Percentiles rank a stretch among this genome's conserved stretches.
phyloP scores from a whole-genome alignment of 2,329 filamentous ascomycete species.

The Septoria linicola region DNA sequence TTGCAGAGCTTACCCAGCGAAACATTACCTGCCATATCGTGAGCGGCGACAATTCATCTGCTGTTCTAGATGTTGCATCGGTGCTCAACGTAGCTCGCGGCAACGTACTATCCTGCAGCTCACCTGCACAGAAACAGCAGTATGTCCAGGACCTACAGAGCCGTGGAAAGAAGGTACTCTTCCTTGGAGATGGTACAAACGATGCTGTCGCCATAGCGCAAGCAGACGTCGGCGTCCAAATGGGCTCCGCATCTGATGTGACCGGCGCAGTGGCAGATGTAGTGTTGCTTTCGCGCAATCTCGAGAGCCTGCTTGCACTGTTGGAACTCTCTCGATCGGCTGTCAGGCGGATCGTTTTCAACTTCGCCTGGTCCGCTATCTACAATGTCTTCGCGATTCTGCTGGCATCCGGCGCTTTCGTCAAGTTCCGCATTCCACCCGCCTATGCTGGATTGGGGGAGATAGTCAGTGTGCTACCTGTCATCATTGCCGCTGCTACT shows the following conservation, averaged over 20 bases:
- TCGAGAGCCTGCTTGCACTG: conserved; percentile 58
- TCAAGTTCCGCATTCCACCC: conserved; percentile 56
- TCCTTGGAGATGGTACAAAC: conserved; percentile 77
- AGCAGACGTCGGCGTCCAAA: conserved; percentile 69
- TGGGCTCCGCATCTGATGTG: conserved; percentile 63
- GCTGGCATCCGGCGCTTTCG: conserved; percentile 65
- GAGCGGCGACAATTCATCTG: conserved; percentile 55
- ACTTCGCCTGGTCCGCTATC: conserved; percentile 67
- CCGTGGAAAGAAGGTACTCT: conserved; percentile 54
- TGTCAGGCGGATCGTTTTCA: conserved; percentile 53
- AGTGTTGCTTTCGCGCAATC: conserved; percentile 55
- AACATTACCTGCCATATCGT: conserved; percentile 56
- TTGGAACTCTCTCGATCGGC: conserved; percentile 54
- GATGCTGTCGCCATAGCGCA: conserved; percentile 71
- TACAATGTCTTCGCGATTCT: conserved; percentile 71
- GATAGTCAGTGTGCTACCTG: conserved; percentile 70
- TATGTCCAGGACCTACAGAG: conserved; percentile 46
- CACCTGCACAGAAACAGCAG: conserved; percentile 55
- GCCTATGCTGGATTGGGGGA: conserved; percentile 69
- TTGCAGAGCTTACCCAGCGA: conserved; percentile 51
- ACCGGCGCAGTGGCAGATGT: conserved; percentile 67
- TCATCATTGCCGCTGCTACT: conserved; percentile 57
- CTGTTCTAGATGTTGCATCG: conserved; percentile 51
- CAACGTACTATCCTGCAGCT: conserved; percentile 49
- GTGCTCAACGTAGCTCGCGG: conserved; percentile 41